These are phyloP conservation scores for Effrenium voratum DNA, from an alignment of 73 alveolate genomes.

Conservation along the genomic window DNA sequence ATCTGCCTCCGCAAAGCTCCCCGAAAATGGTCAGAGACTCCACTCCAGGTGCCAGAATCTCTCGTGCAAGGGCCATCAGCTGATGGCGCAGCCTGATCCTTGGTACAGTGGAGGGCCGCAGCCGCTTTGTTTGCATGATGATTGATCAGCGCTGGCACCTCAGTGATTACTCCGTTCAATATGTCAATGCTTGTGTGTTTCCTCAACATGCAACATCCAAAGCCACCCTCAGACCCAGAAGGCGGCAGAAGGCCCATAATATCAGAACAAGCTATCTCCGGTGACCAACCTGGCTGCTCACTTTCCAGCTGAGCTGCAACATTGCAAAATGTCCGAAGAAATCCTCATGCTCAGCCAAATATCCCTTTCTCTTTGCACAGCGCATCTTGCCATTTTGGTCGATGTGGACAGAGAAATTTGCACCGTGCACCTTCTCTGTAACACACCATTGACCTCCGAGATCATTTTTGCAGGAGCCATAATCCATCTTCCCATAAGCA, in stretches of 20 bases:
- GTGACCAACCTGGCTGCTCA: too few species aligned
- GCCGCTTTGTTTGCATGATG: too few species aligned
- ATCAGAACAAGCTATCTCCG: too few species aligned
- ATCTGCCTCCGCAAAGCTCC: conserved; percentile 54
- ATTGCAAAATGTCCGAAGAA: conserved; percentile 53
- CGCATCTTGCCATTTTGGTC: conserved; percentile 9
- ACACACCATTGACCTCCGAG: conserved; percentile 34
- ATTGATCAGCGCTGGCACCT: neutral
- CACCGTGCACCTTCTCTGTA: conserved; percentile 78
- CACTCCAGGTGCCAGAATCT: neutral
- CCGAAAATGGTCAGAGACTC: neutral
- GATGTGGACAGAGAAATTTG: conserved; percentile 56
- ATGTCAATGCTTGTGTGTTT: too few species aligned
- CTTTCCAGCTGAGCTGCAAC: conserved; percentile 11
- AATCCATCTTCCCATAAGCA: conserved; percentile 48
- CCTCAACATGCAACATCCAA: neutral
- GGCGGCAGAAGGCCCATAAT: too few species aligned
- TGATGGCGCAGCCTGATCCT: too few species aligned
- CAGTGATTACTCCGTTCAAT: too few species aligned
- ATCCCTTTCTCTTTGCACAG: conserved; percentile 60
- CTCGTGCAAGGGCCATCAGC: neutral
- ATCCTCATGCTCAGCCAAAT: conserved; percentile 44
- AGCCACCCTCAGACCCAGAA: neutral
- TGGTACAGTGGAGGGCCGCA: too few species aligned
- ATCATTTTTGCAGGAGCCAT: conserved; percentile 8